Conservation (phyloP, 345 rosid genomes). For the Lepidium africanum region DNA sequence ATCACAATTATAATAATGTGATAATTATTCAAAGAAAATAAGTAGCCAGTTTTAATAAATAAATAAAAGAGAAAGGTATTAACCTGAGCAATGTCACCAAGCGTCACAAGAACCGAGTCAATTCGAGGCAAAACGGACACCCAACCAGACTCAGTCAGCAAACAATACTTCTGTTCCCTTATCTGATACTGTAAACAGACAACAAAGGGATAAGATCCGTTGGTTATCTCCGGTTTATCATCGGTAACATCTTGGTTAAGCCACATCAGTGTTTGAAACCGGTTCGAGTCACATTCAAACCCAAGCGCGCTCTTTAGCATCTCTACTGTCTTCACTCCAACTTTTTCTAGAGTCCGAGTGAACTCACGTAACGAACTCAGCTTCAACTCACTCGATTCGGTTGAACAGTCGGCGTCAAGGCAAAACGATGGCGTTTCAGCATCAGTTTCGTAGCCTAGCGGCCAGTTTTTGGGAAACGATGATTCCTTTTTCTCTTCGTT, state of each 20-base stretch:
- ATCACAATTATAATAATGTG: neutral
- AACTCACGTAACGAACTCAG: constrained; percentile 41
- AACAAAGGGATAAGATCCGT: constrained; percentile 65
- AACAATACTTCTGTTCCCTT: constrained; percentile 32
- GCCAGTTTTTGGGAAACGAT: constrained; percentile 62
- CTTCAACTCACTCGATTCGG: constrained; percentile 32
- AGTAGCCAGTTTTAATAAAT: neutral
- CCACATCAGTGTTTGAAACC: constrained; percentile 48
- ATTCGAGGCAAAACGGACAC: constrained; percentile 44
- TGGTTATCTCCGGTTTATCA: constrained; percentile 31
- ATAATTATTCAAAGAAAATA: neutral
- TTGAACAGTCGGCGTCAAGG: constrained; percentile 34
- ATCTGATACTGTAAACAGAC: constrained; percentile 65
- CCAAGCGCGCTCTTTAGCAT: constrained; percentile 36
- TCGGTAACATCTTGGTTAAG: constrained; percentile 28
- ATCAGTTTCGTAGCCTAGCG: constrained; percentile 50
- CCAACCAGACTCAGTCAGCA: constrained; percentile 57
- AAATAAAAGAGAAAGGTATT: neutral
- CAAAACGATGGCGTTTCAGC: constrained; percentile 44
- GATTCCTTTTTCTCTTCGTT: constrained; percentile 32
- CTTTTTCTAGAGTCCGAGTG: constrained; percentile 41
- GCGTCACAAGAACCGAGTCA: constrained; percentile 56
- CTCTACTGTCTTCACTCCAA: constrained; percentile 46
- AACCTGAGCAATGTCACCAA: constrained; percentile 78
- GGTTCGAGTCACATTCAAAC: constrained; percentile 41